A percentile compares a stretch with the other conserved stretches of the same genome.
These are phyloP conservation scores for Luvunga scandens DNA, from an alignment of 345 rosid genomes.

Conservation along the genomic window DNA sequence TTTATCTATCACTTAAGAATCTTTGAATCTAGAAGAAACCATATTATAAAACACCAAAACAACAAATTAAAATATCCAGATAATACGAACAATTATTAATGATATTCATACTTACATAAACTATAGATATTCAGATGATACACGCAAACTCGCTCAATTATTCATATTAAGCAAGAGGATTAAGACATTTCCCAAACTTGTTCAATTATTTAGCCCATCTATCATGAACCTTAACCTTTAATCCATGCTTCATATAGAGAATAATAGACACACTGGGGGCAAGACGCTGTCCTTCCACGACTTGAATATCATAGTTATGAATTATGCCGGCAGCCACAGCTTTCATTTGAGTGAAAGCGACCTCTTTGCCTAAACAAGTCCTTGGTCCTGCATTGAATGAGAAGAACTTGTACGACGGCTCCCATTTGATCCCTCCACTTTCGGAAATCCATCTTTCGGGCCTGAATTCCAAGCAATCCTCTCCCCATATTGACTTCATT, in stretches of 20 bases:
- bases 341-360: constrained; percentile 12
- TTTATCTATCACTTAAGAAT: too few species aligned
- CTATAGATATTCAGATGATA: too few species aligned
- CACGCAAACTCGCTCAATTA: too few species aligned
- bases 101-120: too few species aligned
- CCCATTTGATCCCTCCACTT: constrained; percentile 25
- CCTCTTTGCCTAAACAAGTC: neutral
- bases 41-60: too few species aligned
- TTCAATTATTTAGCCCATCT: neutral
- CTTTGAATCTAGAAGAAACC: too few species aligned
- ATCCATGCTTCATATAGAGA: neutral
- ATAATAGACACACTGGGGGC: neutral
- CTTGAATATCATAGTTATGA: neutral
- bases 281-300: neutral
- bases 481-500: constrained; percentile 34
- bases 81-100: too few species aligned
- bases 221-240: neutral
- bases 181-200: too few species aligned
- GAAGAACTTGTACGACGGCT: neutral
- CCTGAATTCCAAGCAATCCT: constrained; percentile 37
- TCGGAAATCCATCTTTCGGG: constrained; percentile 41
- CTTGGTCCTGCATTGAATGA: constrained; percentile 13
- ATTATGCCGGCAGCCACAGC: neutral
- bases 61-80: too few species aligned
- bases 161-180: too few species aligned